phyloP scores from a whole-genome alignment of 495 filamentous ascomycete species.

The Evansstolkia leycettana region DNA sequence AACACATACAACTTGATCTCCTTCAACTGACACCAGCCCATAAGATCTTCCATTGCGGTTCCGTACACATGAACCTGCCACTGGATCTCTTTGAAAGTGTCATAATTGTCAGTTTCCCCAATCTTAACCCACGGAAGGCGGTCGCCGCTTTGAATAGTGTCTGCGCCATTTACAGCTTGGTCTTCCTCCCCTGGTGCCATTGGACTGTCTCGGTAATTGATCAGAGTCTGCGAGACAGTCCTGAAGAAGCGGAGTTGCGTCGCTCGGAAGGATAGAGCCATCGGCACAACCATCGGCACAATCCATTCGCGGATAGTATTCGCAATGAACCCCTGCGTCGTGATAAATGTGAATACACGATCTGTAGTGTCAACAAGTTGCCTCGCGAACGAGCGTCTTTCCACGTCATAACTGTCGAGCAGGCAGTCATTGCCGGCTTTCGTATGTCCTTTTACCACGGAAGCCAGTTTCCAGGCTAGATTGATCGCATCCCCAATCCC shows the following conservation, averaged over 20 bases:
- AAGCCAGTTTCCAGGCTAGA: constrained; percentile 20
- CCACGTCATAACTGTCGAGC: constrained; percentile 13
- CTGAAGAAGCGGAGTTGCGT: constrained; percentile 12
- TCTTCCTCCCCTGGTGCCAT: constrained; percentile 8
- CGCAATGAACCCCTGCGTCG: constrained; percentile 9
- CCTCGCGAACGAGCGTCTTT: constrained; percentile 6
- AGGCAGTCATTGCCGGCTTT: constrained; percentile 6
- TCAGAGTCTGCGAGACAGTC: constrained; percentile 19
- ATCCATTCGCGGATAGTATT: constrained; percentile 18
- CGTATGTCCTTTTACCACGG: constrained; percentile 10
- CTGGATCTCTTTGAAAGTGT: constrained; percentile 12
- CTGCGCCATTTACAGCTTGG: no score
- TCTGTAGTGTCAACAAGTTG: constrained; percentile 13
- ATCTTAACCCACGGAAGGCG: constrained; percentile 22
- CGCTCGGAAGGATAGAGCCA: constrained; percentile 9
- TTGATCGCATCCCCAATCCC: constrained; percentile 17
- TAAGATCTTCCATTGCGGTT: constrained; percentile 3
- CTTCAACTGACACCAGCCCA: constrained; percentile 15
- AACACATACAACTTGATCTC: constrained; percentile 12
- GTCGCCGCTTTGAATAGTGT: constrained; percentile 18
- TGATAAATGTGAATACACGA: constrained; percentile 13
- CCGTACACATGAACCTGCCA: constrained; percentile 30
- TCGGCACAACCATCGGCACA: constrained; percentile 16
- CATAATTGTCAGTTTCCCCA: constrained; percentile 17
- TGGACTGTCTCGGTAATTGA: constrained; percentile 16